Base-by-base conservation (phyloP, 1,284 basidiomycete species). In the Trichosporon asahii region DNA sequence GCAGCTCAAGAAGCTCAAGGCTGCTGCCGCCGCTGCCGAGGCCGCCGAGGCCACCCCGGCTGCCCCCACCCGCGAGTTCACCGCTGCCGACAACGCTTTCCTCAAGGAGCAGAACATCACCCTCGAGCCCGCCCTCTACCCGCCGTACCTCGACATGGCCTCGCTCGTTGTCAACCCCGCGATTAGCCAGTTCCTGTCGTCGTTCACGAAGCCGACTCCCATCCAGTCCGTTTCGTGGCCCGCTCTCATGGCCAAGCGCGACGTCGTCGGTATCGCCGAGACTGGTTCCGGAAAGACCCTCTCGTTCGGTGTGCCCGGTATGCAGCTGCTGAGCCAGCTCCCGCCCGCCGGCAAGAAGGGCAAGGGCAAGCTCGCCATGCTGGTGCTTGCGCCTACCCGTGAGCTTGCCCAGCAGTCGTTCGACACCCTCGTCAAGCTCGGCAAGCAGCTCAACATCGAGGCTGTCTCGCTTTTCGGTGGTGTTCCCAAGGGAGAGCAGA, bases 191-290 rank as follows among this genome's bases (percentile, higher is more conserved):
- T 91, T 89, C 23, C 90, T 94, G 71, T 84, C 82, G 70, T 84
- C 86, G 9, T 99, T 96, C 85, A 88, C 90, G 70, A 90, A 92
- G 76, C 97, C 97, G 0, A 97, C 95, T 0, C 94, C 96, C 0
- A 95, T 99, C 70, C 96, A 99, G 82, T 90, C 94, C 4, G 97
- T 94, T 78, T 90, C 95, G 37, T 99, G 96, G 96, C 94, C 95
- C 3, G 90, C 93, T 21, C 88, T 93, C 6, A 85, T 98, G 33
- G 86, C 88, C 66, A 92, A 93, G 3, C 87, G 88, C 31, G 95
- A 98, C 81, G 92, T 97, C 0, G 91, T 99, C 40, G 96, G 96
- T 70, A 95, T 99, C 73, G 96, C 97, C 15, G 95, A 99, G 86
- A 99, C 96, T 1, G 97, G 95, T 76, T 94, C 89, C 75, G 97